A percentile compares a stretch with the other conserved stretches of the same genome.
Conservation (phyloP, 371 early-diverging fungal species). For the Apophysomyces elegans region DNA sequence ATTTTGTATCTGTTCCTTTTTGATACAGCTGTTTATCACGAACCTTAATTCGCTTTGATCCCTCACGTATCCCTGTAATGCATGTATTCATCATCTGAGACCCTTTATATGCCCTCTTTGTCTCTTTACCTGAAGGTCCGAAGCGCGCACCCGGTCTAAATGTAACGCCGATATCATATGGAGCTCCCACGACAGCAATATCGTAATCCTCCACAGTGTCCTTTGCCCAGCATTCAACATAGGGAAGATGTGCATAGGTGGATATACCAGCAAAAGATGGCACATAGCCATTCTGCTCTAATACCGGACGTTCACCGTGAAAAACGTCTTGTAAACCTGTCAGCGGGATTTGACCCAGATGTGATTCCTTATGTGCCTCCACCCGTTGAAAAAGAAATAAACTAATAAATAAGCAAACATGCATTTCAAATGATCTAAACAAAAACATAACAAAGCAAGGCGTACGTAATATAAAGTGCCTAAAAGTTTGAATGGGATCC, state of each 20-base stretch:
- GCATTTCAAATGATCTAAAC: not conserved
- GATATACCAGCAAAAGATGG: slow-evolving; percentile 40
- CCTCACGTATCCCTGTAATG: slow-evolving; percentile 25
- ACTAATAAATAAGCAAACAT: not conserved
- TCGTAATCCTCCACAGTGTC: slow-evolving; percentile 19
- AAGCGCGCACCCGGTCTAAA: slow-evolving; percentile 37
- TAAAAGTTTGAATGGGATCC: too few species aligned
- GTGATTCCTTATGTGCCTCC: not conserved
- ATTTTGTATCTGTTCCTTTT: too few species aligned
- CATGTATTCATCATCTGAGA: not conserved
- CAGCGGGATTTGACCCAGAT: not conserved
- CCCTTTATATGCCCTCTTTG: not conserved
- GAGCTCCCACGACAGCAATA: slow-evolving; percentile 35
- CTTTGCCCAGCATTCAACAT: slow-evolving; percentile 23
- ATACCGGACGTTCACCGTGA: slow-evolving; percentile 25
- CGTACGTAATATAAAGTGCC: too few species aligned
- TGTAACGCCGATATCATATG: slow-evolving; percentile 29
- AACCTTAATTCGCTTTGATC: slow-evolving; percentile 21
- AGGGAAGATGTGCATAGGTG: slow-evolving; percentile 38
- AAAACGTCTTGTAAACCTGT: not conserved
- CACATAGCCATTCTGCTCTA: slow-evolving; percentile 38
- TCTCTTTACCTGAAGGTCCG: slow-evolving; percentile 27
- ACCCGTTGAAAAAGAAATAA: not conserved
- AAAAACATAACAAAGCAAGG: not conserved
- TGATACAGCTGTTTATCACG: not conserved